These are phyloP conservation scores for Penicillium salamii DNA, from an alignment of 495 filamentous ascomycete species.

Conservation along the genomic window DNA sequence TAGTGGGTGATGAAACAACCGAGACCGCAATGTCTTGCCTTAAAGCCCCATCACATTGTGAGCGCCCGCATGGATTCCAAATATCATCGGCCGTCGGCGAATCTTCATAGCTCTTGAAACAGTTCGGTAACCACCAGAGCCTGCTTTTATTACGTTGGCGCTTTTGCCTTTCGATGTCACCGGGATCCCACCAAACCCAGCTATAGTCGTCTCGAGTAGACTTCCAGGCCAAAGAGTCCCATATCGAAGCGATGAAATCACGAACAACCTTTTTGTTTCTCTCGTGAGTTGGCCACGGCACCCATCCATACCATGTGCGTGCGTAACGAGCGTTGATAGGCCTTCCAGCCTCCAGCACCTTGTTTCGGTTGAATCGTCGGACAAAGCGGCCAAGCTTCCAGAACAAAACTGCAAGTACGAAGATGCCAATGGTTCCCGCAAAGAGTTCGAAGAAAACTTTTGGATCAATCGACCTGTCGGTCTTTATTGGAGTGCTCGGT, in stretches of 20 bases:
- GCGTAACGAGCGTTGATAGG: conserved; percentile 32
- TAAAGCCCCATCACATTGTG: conserved; percentile 16
- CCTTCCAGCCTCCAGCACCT: conserved; percentile 34
- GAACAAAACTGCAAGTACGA: conserved; percentile 36
- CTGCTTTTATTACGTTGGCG: conserved; percentile 11
- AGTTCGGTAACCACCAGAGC: conserved; percentile 23
- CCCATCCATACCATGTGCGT: conserved; percentile 49
- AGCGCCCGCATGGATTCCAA: conserved; percentile 22
- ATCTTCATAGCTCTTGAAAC: conserved; percentile 28
- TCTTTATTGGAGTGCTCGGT: conserved; percentile 11
- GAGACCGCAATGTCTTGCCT: background rate
- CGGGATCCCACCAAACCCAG: conserved; percentile 46
- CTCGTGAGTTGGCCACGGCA: conserved; percentile 31
- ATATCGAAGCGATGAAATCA: conserved; percentile 15
- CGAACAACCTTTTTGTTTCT: conserved; percentile 25
- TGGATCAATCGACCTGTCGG: conserved; percentile 24
- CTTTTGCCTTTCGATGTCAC: conserved; percentile 18
- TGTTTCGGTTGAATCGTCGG: conserved; percentile 32
- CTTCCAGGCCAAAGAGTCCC: conserved; percentile 34
- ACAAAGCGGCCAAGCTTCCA: conserved; percentile 42
- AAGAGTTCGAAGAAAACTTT: conserved; percentile 35
- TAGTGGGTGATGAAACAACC: background rate
- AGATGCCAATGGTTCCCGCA: conserved; percentile 38
- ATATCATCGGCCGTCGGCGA: conserved; percentile 23
- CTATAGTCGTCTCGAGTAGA: conserved; percentile 32